phyloP scores from a whole-genome alignment of 352 stramenopile species.

The Globisporangium camurandrum region DNA sequence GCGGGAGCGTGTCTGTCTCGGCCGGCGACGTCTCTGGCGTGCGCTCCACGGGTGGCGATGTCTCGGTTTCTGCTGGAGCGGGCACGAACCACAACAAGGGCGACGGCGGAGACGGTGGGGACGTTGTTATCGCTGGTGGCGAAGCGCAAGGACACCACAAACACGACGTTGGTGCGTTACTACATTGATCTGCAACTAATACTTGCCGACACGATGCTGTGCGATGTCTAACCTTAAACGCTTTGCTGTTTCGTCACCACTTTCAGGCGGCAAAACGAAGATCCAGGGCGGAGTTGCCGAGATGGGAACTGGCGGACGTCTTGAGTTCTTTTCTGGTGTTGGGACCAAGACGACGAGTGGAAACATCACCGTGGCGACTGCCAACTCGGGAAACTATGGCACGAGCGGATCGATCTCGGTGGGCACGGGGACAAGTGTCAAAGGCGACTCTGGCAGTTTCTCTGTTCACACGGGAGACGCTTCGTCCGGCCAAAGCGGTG shows the following conservation, averaged over 20 bases:
- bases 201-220: not conserved
- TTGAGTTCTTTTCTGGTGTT: slow-evolving; percentile 36
- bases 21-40: slow-evolving; percentile 45
- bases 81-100: slow-evolving; percentile 31
- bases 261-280: slow-evolving; percentile 30
- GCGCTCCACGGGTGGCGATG: slow-evolving; percentile 37
- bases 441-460: slow-evolving; percentile 51
- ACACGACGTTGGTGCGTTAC: slow-evolving; percentile 40
- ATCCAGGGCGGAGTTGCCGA: slow-evolving; percentile 37
- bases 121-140: slow-evolving; percentile 46
- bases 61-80: slow-evolving; percentile 40
- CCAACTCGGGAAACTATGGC: slow-evolving; percentile 54
- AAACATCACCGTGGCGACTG: slow-evolving; percentile 46
- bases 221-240: slow-evolving; percentile 7
- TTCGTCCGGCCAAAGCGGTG: slow-evolving; percentile 30
- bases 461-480: slow-evolving; percentile 53
- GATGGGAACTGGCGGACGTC: slow-evolving; percentile 38
- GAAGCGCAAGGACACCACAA: slow-evolving; percentile 34
- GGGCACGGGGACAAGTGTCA: slow-evolving; percentile 40
- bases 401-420: slow-evolving; percentile 67
- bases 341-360: slow-evolving; percentile 44
- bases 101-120: slow-evolving; percentile 49
- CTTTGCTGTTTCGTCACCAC: not conserved
- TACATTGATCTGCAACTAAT: not conserved
- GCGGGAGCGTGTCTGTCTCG: slow-evolving; percentile 69